phyloP scores from a whole-genome alignment of 495 filamentous ascomycete genomes.

The Aspergillus diversus region DNA sequence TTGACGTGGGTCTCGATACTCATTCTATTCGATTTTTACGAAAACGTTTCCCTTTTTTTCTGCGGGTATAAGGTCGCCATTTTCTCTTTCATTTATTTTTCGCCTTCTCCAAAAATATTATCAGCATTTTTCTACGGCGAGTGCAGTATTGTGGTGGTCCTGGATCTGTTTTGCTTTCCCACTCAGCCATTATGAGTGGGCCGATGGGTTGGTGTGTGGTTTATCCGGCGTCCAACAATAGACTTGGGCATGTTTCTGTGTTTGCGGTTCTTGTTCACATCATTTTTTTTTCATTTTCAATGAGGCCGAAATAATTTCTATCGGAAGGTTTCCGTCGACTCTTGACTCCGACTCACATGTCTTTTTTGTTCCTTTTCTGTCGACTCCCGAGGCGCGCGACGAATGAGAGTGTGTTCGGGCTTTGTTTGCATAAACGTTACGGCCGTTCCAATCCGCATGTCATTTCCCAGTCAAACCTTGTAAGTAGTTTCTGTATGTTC shows the following conservation, averaged over 20 bases:
- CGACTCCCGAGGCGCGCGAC: constrained; percentile 21
- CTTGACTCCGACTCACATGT: constrained; percentile 26
- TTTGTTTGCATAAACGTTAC: constrained; percentile 28
- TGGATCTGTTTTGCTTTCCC: constrained; percentile 36
- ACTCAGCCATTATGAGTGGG: constrained; percentile 38
- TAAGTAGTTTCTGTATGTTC: constrained; percentile 31
- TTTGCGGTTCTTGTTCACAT: constrained; percentile 27
- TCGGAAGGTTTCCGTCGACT: constrained; percentile 36
- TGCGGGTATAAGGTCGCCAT: constrained; percentile 20
- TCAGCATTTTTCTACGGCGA: constrained; percentile 44
- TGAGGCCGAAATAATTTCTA: constrained; percentile 21
- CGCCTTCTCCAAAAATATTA: constrained; percentile 21
- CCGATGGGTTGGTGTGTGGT: constrained; percentile 45
- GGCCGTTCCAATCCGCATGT: constrained; percentile 24
- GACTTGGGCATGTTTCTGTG: constrained; percentile 51
- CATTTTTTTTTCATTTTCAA: constrained; percentile 19
- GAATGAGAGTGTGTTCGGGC: constrained; percentile 18
- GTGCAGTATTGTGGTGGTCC: constrained; percentile 35
- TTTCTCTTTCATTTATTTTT: constrained; percentile 26
- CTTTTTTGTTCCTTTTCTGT: constrained; percentile 14
- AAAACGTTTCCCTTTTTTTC: constrained; percentile 29
- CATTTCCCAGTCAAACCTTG: constrained; percentile 25
- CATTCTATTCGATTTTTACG: constrained; percentile 20
- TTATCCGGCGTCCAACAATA: constrained; percentile 52
- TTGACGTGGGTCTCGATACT: constrained; percentile 16